These are phyloP conservation scores for Apostasia shenzhenica DNA, from an alignment of 106 monocot genomes.

Conservation along the genomic window DNA sequence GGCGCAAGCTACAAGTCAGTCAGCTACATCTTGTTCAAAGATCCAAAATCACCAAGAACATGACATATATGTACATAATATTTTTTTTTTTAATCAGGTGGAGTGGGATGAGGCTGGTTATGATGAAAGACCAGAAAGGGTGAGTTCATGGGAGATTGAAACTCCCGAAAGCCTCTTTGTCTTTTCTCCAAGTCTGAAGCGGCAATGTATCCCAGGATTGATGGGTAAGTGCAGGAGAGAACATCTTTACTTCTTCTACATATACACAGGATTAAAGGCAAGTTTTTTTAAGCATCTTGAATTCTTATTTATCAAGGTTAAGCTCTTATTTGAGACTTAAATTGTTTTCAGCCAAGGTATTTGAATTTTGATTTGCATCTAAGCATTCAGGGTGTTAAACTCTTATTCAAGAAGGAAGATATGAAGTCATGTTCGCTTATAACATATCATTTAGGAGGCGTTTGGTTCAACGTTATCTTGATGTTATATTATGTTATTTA, in stretches of 20 bases:
- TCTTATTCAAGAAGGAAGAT: too few relatives aligned
- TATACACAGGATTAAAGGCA: not conserved
- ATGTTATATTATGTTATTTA: too few relatives aligned
- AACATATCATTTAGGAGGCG: too few relatives aligned
- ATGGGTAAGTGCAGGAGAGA: conserved; percentile 22
- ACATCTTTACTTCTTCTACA: not conserved
- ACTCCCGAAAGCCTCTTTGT: conserved; percentile 71
- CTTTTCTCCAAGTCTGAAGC: conserved; percentile 50
- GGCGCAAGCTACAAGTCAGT: conserved; percentile 88
- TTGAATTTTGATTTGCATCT: too few relatives aligned
- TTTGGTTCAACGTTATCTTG: too few relatives aligned
- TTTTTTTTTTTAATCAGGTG: conserved; percentile 44
- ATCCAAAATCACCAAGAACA: not conserved
- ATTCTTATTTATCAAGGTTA: too few relatives aligned
- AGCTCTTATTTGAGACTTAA: too few relatives aligned
- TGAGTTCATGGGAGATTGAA: conserved; percentile 92
- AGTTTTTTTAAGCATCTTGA: not conserved
- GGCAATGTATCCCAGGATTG: conserved; percentile 49
- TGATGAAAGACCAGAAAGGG: conserved; percentile 74
- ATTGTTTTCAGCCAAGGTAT: too few relatives aligned
- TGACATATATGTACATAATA: not conserved
- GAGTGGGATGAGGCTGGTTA: conserved; percentile 95
- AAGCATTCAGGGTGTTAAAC: too few relatives aligned
- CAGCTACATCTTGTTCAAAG: not conserved
- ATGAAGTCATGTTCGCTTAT: too few relatives aligned